A percentile compares a stretch with the other conserved stretches of the same genome.
These are phyloP conservation scores for Trapa incisa DNA, from an alignment of 345 rosid species.

Conservation along the genomic window DNA sequence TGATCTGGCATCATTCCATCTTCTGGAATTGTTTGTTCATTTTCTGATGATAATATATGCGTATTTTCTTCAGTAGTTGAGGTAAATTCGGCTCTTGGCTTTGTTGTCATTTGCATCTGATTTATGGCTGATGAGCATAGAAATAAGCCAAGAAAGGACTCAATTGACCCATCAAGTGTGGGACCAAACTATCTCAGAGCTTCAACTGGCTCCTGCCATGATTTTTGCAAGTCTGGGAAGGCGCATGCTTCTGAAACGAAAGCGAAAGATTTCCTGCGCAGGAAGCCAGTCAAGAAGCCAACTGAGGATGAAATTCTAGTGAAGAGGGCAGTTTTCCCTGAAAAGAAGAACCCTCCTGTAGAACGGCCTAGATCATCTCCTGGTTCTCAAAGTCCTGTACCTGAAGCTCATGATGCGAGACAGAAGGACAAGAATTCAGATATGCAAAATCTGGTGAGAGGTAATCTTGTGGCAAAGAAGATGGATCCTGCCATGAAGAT, in stretches of 20 bases:
- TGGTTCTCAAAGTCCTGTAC: constrained; percentile 5
- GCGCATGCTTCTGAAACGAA: constrained; percentile 35
- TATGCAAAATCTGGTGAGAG: neutral
- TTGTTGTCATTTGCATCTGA: neutral
- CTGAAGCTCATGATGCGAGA: constrained; percentile 18
- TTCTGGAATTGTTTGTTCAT: neutral
- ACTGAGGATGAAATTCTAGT: constrained; percentile 20
- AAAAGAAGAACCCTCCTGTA: constrained; percentile 17
- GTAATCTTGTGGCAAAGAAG: neutral
- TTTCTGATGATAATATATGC: neutral
- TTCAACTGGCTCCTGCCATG: constrained; percentile 77
- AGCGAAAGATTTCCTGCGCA: constrained; percentile 23
- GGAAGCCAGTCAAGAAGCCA: constrained; percentile 26
- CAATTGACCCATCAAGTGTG: constrained; percentile 22
- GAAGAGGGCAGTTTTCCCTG: constrained; percentile 18
- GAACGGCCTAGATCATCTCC: constrained; percentile 15
- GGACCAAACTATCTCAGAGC: constrained; percentile 53
- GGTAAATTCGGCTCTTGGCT: neutral
- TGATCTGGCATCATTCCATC: neutral
- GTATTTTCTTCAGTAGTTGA: neutral
- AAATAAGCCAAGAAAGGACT: constrained; percentile 24
- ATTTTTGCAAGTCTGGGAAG: constrained; percentile 63
- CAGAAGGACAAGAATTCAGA: constrained; percentile 16
- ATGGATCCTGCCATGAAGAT: neutral
- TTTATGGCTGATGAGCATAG: neutral